Evolutionary conservation across 108 stramenopile genomes (phyloP).

Genomic region (Cyclotella distinguenda): DNA sequence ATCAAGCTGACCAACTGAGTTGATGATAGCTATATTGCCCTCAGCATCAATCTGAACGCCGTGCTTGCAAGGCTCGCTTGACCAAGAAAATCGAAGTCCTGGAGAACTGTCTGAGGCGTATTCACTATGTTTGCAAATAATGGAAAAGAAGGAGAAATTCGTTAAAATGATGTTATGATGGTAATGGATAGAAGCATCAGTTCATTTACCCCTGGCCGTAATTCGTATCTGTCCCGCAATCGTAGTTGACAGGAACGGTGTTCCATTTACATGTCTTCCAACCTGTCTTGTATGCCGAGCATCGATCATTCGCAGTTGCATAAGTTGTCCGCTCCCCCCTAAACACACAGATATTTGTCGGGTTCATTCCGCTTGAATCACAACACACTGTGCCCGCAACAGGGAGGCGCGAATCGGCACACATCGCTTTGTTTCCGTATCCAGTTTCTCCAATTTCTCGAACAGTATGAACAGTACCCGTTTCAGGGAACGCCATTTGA

Average conservation of each 20-base stretch:
- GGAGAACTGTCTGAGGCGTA: too few species aligned
- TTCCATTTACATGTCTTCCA: constrained; percentile 27
- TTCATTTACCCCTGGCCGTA: constrained; percentile 3
- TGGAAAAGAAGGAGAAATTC: not conserved
- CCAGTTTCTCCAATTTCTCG: constrained; percentile 14
- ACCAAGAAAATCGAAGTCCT: too few species aligned
- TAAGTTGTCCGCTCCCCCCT: constrained; percentile 28
- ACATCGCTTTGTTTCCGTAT: constrained; percentile 34
- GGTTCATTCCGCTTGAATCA: constrained; percentile 7
- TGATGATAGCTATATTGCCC: constrained; percentile 56
- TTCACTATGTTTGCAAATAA: too few species aligned
- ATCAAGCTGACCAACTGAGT: constrained; percentile 26
- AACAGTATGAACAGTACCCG: constrained; percentile 27
- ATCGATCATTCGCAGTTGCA: constrained; percentile 24
- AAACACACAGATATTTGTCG: constrained; percentile 30
- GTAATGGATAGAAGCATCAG: too few species aligned
- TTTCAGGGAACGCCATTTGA: constrained; percentile 30
- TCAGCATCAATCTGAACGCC: constrained; percentile 48
- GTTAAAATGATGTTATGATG: too few species aligned
- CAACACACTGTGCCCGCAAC: constrained; percentile 41
- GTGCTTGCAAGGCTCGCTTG: constrained; percentile 39
- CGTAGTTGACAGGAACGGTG: constrained; percentile 10
- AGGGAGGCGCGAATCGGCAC: constrained; percentile 25
- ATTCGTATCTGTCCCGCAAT: constrained; percentile 24
- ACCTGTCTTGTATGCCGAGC: constrained; percentile 15